Base-by-base conservation (phyloP, 805 yeast genomes). In the Candida germanica region DNA sequence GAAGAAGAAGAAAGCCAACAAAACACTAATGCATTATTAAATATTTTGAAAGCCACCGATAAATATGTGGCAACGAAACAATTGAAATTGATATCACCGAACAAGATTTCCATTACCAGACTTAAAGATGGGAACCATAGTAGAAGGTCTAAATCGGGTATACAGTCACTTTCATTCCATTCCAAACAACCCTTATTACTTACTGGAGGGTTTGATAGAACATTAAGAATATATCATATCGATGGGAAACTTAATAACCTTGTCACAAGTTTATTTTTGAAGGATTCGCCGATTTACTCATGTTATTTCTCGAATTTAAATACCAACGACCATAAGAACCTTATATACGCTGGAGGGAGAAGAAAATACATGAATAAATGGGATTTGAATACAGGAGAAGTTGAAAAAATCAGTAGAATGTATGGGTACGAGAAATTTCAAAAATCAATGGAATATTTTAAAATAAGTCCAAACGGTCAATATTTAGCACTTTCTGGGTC, bases 121-220 rank as follows among this genome's bases (percentile, higher is more conserved):
- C 69, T 93, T 29, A 83, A 82, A 45, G 98, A 93, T 63, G 97
- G 95, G 27, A 91, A 88, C 53, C 69, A 73, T 33, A 73, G 77
- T 30, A 79, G 77, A 40, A 63, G 77, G 4, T 77, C 96, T 3
- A 76, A 71, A 44, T 74, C 96, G 0, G 95, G 88, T 0, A 76
- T 93, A n/a, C 97, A 87, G 61, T 66, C 91, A 0, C 53, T 93
- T 26, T 71, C 84, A 4, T 93, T 93, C 74, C 98, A 93, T 58
- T 86, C 85, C 7, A 65, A 73, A 6, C 87, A 81, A 48, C 95
- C 98, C 26, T 66, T 93, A 20, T 64, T 91, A 30, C 63, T 93
- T 35, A 85, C 96, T 0, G 95, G 93, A 38, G 99, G 99, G 15
- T 89, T 83, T 56, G 99, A 93, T 58, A 73, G 86, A 47, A 83